Percentiles rank a stretch among this genome's conserved stretches.
phyloP scores from a whole-genome alignment of 148 eudicot species.

The Talinum fruticosum region DNA sequence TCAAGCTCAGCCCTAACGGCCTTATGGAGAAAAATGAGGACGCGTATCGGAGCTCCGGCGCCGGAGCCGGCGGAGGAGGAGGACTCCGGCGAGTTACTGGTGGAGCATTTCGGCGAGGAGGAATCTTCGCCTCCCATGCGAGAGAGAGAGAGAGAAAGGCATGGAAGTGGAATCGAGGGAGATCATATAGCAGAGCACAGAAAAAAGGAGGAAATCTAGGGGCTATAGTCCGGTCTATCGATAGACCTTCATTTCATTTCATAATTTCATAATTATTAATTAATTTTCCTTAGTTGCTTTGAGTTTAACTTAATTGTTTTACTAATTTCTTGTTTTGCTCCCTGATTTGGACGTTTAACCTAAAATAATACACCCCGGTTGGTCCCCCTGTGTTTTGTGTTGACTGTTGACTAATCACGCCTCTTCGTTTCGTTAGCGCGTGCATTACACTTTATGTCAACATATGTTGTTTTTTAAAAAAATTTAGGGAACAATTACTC shows the following conservation, averaged over 20 bases:
- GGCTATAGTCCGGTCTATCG: neutral
- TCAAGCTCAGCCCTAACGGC: constrained; percentile 59
- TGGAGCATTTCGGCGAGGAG: constrained; percentile 3
- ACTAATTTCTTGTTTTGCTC: neutral
- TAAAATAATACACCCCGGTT: neutral
- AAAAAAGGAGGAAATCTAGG: neutral
- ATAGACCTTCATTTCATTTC: neutral
- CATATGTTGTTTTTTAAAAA: too few species aligned
- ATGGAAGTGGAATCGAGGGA: constrained; percentile 22
- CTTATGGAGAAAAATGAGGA: constrained; percentile 57
- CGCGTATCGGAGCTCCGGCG: constrained; percentile 38
- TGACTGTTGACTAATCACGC: constrained; percentile 6
- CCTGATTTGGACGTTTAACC: constrained; percentile 8
- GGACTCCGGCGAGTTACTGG: neutral
- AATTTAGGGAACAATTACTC: too few species aligned
- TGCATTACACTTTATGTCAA: neutral
- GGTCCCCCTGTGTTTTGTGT: neutral
- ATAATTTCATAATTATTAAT: too few species aligned
- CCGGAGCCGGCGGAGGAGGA: constrained; percentile 20
- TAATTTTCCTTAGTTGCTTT: neutral
- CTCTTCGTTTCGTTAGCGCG: neutral
- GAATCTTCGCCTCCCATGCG: constrained; percentile 39
- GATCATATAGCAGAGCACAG: constrained; percentile 7
- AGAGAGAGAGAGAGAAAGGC: constrained; percentile 31
- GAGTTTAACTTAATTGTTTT: neutral